Evolutionary conservation across 2,329 filamentous ascomycete genomes (phyloP).

Genomic region (Penicillium sp.): DNA sequence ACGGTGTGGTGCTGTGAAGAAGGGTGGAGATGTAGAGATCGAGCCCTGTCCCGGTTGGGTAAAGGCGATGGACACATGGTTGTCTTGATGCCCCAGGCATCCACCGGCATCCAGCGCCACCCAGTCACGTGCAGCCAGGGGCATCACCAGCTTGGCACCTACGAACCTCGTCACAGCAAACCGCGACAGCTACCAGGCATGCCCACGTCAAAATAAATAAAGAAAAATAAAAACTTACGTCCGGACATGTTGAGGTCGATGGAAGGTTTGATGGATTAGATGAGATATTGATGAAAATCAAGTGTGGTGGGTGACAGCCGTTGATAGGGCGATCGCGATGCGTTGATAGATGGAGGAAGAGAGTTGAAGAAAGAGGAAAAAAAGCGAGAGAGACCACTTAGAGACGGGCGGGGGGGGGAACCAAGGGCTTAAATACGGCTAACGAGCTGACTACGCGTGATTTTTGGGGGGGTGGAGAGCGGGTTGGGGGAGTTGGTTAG

Average conservation of each 20-base stretch:
- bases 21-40: neutral
- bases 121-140: conserved; percentile 30
- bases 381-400: conserved; percentile 16
- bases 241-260: conserved; percentile 40
- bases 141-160: conserved; percentile 15
- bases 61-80: conserved; percentile 4
- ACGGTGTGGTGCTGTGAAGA: conserved; percentile 11
- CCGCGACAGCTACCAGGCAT: conserved; percentile 9
- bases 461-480: conserved; percentile 17
- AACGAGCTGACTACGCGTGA: conserved; percentile 33
- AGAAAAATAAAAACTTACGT: conserved; percentile 37
- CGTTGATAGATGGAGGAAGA: conserved; percentile 20
- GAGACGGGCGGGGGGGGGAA: conserved; percentile 9
- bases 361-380: conserved; percentile 22
- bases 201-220: conserved; percentile 2
- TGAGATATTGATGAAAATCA: conserved; percentile 24
- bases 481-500: conserved; percentile 20
- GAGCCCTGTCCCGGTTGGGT: conserved; percentile 12
- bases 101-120: conserved; percentile 14
- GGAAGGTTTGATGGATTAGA: conserved; percentile 13
- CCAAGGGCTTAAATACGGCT: conserved; percentile 34
- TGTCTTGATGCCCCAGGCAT: conserved; percentile 24
- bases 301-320: conserved; percentile 10
- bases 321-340: conserved; percentile 16
- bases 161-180: conserved; percentile 4